A percentile compares a stretch with the other conserved stretches of the same genome.
phyloP scores from a whole-genome alignment of 768 basidiomycete genomes.

The Serpula lacrymans region DNA sequence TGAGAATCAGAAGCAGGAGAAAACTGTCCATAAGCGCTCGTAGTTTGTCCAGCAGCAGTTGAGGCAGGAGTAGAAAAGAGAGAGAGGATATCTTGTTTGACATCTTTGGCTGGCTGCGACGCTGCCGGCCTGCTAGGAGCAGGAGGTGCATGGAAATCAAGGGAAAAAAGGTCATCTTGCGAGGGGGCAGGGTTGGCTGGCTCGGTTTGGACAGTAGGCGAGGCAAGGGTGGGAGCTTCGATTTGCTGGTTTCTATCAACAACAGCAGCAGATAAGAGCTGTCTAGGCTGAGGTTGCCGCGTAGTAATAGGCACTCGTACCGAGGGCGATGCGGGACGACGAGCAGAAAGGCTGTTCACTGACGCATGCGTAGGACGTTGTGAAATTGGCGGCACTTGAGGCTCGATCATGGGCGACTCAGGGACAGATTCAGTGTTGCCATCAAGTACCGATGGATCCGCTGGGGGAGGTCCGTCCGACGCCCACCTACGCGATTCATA shows the following conservation, averaged over 20 bases:
- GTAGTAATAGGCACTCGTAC: no score
- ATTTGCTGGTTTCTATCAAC: slow-evolving; percentile 14
- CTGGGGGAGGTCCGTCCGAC: slow-evolving; percentile 79
- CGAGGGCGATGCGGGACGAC: slow-evolving; percentile 25
- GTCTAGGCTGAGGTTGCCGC: slow-evolving; percentile 51
- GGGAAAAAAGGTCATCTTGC: slow-evolving; percentile 71
- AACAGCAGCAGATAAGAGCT: slow-evolving; percentile 44
- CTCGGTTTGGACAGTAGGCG: slow-evolving; percentile 12
- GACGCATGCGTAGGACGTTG: slow-evolving; percentile 25
- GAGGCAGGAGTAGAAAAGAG: slow-evolving; percentile 53
- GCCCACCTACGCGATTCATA: slow-evolving; percentile 96
- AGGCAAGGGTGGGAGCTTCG: slow-evolving; percentile 12
- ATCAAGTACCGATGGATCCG: slow-evolving; percentile 79
- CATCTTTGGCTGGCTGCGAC: slow-evolving; percentile 55
- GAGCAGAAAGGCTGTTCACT: slow-evolving; percentile 25
- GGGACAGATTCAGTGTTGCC: slow-evolving; percentile 24
- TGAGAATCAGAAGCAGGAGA: slow-evolving; percentile 17
- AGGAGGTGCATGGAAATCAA: slow-evolving; percentile 76
- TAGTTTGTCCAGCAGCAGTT: slow-evolving; percentile 10
- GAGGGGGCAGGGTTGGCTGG: slow-evolving; percentile 32
- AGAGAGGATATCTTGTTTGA: slow-evolving; percentile 83
- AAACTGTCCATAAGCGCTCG: slow-evolving; percentile 36
- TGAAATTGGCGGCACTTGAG: slow-evolving; percentile 4
- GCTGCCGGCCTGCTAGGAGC: slow-evolving; percentile 20
- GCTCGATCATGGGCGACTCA: slow-evolving; percentile 12